These are phyloP conservation scores for Mycothermus thermophilus DNA, from an alignment of 495 filamentous ascomycete genomes.

Conservation along the genomic window DNA sequence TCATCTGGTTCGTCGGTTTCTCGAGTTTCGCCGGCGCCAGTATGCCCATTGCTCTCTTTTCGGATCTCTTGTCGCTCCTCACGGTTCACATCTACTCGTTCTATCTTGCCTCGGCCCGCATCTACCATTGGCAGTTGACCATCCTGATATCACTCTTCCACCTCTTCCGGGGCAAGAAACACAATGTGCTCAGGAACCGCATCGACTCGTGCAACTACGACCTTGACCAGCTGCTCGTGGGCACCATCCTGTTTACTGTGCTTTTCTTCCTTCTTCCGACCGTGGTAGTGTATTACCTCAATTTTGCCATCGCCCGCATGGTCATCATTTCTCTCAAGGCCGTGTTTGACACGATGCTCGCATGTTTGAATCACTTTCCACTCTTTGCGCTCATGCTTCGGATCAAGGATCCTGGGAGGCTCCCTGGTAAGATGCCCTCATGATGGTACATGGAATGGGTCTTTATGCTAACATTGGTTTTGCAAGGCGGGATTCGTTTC, in stretches of 20 bases:
- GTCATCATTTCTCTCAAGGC: slow-evolving; percentile 88
- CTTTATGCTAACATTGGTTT: background rate
- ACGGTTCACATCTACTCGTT: slow-evolving; percentile 96
- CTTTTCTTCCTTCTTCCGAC: slow-evolving; percentile 93
- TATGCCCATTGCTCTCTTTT: slow-evolving; percentile 94
- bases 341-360: slow-evolving; percentile 73
- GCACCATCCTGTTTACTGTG: slow-evolving; percentile 91
- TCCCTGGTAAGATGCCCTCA: slow-evolving; percentile 49
- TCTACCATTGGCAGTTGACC: slow-evolving; percentile 96
- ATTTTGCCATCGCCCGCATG: slow-evolving; percentile 89
- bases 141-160: slow-evolving; percentile 96
- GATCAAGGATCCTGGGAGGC: slow-evolving; percentile 77
- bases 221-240: slow-evolving; percentile 90
- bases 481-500: slow-evolving; percentile 74
- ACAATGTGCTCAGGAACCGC: slow-evolving; percentile 90
- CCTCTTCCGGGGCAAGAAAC: slow-evolving; percentile 93
- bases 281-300: slow-evolving; percentile 89
- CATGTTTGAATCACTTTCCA: slow-evolving; percentile 95
- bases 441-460: background rate
- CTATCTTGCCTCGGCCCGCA: slow-evolving; percentile 89
- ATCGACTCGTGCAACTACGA: slow-evolving; percentile 99
- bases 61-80: slow-evolving; percentile 80
- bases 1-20: slow-evolving; percentile 89
- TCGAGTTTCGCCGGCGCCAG: slow-evolving; percentile 90
- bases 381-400: slow-evolving; percentile 95